These are phyloP conservation scores for Debaryomyces fabryi DNA, from an alignment of 1,139 yeast genomes.

Conservation along the genomic window DNA sequence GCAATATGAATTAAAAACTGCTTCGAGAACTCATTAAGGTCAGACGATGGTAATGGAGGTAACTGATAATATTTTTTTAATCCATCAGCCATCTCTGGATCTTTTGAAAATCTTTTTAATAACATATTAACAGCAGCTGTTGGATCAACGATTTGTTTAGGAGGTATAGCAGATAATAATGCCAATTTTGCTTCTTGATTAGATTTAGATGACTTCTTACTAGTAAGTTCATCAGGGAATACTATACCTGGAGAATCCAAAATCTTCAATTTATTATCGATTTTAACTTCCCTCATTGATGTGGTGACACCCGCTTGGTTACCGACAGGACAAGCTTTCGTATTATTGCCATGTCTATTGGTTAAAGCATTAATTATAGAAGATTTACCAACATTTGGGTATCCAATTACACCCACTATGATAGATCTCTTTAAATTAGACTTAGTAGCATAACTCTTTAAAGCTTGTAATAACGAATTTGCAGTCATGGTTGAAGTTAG, in stretches of 20 bases:
- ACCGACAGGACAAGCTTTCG: conserved; percentile 92
- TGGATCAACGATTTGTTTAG: conserved; percentile 84
- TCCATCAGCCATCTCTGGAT: conserved; percentile 72
- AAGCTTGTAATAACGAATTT: conserved; percentile 70
- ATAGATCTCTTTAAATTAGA: conserved; percentile 89
- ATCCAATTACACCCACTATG: conserved; percentile 94
- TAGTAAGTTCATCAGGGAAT: conserved; percentile 71
- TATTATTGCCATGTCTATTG: conserved; percentile 69
- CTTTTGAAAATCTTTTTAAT: conserved; percentile 72
- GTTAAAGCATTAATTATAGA: conserved; percentile 91
- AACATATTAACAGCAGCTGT: conserved; percentile 77
- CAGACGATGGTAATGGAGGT: conserved; percentile 76
- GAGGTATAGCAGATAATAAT: conserved; percentile 86
- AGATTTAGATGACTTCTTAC: conserved; percentile 47
- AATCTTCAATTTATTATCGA: conserved; percentile 84
- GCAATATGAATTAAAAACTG: conserved; percentile 92
- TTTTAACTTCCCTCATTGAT: conserved; percentile 84
- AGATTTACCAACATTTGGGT: conserved; percentile 92
- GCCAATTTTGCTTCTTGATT: conserved; percentile 89
- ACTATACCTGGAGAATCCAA: conserved; percentile 98
- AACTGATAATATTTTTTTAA: conserved; percentile 73
- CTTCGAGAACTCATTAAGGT: conserved; percentile 69
- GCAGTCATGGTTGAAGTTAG: conserved; percentile 76
- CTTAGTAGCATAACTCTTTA: conserved; percentile 83
- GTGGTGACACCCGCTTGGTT: conserved; percentile 98